Conservation (phyloP, 139 green algal species). For the Chlamydomonas sp. region DNA sequence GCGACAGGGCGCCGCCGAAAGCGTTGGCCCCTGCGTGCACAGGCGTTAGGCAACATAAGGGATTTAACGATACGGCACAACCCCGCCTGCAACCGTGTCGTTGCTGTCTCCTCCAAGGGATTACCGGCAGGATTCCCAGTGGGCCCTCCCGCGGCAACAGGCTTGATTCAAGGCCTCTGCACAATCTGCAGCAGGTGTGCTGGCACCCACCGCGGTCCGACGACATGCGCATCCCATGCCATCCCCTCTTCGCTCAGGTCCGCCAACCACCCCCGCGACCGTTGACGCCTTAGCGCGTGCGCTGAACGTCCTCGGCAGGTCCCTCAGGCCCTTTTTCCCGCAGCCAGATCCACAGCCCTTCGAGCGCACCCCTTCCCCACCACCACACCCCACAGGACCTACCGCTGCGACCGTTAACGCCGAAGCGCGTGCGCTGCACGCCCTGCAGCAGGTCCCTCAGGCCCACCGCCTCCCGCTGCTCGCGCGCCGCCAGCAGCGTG, state of each 20-base stretch:
- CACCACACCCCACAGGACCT: background rate
- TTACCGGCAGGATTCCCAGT: no score
- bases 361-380: background rate
- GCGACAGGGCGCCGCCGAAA: background rate
- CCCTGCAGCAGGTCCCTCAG: conserved; percentile 80
- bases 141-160: no score
- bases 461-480: conserved; percentile 57
- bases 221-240: no score
- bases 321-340: background rate
- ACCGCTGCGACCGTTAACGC: conserved; percentile 30
- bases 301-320: no score
- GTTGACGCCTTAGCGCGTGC: no score
- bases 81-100: background rate
- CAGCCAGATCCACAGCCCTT: background rate
- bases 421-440: conserved; percentile 66
- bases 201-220: no score
- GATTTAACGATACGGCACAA: background rate
- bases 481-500: conserved; percentile 81
- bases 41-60: background rate
- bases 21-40: background rate
- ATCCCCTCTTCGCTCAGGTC: no score
- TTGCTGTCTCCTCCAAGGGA: background rate
- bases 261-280: no score
- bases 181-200: no score
- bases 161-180: no score